These are phyloP conservation scores for Pelargonium citronellum DNA, from an alignment of 441 rosid species.

Conservation along the genomic window DNA sequence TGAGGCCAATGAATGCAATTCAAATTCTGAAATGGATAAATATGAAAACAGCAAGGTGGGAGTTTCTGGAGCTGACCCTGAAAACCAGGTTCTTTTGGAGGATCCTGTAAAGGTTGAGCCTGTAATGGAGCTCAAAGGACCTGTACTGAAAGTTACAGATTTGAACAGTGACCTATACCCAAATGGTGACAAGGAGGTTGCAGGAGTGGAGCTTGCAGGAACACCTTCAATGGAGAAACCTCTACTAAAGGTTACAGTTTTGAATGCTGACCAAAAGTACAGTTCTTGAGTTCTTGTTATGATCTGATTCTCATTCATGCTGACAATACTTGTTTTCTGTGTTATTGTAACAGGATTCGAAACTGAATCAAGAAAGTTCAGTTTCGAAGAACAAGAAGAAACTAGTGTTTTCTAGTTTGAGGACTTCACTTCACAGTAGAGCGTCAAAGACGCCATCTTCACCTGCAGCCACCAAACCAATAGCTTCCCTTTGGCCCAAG, in stretches of 20 bases:
- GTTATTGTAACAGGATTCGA: conserved; percentile 28
- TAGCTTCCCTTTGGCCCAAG: conserved; percentile 18
- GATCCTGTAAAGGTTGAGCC: conserved; percentile 6
- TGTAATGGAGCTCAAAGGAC: conserved; percentile 17
- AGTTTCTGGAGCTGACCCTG: no score
- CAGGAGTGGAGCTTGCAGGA: no score
- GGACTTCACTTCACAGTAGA: conserved; percentile 19
- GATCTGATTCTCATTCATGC: not conserved
- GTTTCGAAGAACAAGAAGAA: conserved; percentile 29
- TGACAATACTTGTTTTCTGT: not conserved
- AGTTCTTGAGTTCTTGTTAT: not conserved
- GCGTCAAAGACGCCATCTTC: conserved; percentile 23
- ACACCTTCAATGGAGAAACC: conserved; percentile 33
- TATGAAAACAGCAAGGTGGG: no score
- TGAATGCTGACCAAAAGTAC: not conserved
- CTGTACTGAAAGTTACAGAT: conserved; percentile 21
- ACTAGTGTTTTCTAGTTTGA: conserved; percentile 24
- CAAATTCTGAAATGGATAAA: no score
- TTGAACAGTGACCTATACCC: not conserved
- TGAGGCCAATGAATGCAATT: no score
- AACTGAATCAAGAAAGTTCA: conserved; percentile 19
- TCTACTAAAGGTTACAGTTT: conserved; percentile 38
- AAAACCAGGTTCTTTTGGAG: no score
- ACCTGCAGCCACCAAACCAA: conserved; percentile 27
- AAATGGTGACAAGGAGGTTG: conserved; percentile 16